Evolutionary conservation across 345 rosid species (phyloP).

Genomic region (Moringa oleifera): DNA sequence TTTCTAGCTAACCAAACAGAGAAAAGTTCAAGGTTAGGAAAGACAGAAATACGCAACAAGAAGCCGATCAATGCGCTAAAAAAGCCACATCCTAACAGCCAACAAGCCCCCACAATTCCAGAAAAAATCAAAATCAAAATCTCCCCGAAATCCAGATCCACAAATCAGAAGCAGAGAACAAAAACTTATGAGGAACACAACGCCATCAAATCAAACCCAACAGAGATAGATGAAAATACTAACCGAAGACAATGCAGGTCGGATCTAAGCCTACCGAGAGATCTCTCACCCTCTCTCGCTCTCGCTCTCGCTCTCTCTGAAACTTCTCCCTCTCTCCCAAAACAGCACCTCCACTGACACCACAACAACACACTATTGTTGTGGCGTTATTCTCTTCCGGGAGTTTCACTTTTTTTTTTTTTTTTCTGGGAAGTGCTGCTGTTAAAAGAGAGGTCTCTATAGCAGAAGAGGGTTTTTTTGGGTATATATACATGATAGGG

Average conservation of each 20-base stretch:
- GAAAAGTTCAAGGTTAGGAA: too few relatives aligned
- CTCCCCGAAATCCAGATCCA: slow-evolving; percentile 1
- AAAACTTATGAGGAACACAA: too few relatives aligned
- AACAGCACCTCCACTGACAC: neutral
- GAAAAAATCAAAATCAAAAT: too few relatives aligned
- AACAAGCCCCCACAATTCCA: neutral
- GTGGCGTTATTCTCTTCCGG: neutral
- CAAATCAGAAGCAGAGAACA: neutral
- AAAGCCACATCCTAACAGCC: neutral
- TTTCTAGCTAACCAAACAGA: slow-evolving; percentile 14
- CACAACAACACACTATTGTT: neutral
- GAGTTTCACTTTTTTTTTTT: neutral
- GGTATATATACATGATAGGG: neutral
- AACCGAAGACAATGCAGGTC: slow-evolving; percentile 1
- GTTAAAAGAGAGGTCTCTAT: neutral
- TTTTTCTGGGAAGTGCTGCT: neutral
- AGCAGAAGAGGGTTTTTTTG: neutral
- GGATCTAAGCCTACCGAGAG: neutral
- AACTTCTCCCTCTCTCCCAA: neutral
- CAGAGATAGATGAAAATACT: neutral
- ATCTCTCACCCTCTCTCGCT: too few relatives aligned
- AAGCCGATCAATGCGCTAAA: slow-evolving; percentile 6
- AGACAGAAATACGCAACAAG: too few relatives aligned
- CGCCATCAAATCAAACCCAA: too few relatives aligned
- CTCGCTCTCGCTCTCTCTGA: too few relatives aligned